Base-by-base conservation (phyloP, 169 alveolate species). In the Amoebophrya sp. region DNA sequence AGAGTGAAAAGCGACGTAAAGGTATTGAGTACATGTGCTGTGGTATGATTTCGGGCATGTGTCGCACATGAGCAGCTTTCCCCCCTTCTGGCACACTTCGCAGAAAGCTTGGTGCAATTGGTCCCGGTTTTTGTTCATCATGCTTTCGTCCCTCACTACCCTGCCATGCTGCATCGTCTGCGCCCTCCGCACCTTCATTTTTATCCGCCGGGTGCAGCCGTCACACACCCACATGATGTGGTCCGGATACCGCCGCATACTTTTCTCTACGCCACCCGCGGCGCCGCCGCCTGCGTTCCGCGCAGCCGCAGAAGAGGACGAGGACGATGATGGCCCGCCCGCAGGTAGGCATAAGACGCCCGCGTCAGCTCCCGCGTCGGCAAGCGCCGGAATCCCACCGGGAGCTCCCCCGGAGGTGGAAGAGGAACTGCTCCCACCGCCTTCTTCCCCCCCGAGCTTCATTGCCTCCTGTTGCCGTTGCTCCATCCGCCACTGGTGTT, bases 61-160 rank as follows among this genome's bases (percentile, higher is more conserved):
- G 88, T 69, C 88, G n/a, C 88, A 69, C 40, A 69, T 5, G n/a
- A 69, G 88, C 88, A 69, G 88, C 88, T 29, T 69, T 20, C 88
- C 88, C n/a, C 88, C 88, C 41, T 69, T 69, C 41, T 69, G 88
- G 41, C 88, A 69, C 41, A 69, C 88, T 29, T 69, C 88, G 41
- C 88, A 69, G n/a, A 69, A 69, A 13, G 88, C 39, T 18, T 69
- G 39, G 41, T 69, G 39, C 88, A 69, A 13, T 42, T n/a, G n/a
- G n/a, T n/a, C n/a, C n/a, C n/a, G n/a, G n/a, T n/a, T n/a, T n/a
- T n/a, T n/a, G n/a, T n/a, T n/a, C n/a, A n/a, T 58, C 29, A 1
- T n/a, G 39, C 38, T n/a, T 1, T 58, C 78, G 2, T 16, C 0
- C 7, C 34, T 58, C 78, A 58, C 78, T 16, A 58, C 34, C 34